phyloP scores from a whole-genome alignment of 73 alveolate species.

The Blepharisma japonicum region DNA sequence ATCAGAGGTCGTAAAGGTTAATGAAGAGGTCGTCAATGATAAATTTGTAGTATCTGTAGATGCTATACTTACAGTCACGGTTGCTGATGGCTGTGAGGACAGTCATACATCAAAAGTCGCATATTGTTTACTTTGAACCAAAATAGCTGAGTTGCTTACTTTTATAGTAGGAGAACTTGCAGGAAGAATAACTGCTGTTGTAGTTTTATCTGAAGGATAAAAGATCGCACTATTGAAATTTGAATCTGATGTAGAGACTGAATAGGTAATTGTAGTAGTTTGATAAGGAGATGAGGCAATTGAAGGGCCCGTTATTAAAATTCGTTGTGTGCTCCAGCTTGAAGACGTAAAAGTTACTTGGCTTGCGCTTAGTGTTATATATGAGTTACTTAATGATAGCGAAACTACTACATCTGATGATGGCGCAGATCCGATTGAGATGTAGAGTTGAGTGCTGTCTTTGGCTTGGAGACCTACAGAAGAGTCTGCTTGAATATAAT shows the following conservation, averaged over 20 bases:
- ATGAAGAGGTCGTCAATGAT: not conserved
- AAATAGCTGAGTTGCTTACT: not conserved
- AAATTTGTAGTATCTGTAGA: not conserved
- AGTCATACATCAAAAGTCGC: not conserved
- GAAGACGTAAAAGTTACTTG: not conserved
- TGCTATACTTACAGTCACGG: not conserved
- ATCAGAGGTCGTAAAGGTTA: not conserved
- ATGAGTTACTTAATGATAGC: not conserved
- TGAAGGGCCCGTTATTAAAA: not conserved
- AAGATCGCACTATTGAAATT: not conserved
- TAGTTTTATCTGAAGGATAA: not conserved
- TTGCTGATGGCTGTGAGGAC: not conserved
- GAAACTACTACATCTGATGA: constrained; percentile 15
- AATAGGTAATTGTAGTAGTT: not conserved
- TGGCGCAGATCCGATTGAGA: constrained; percentile 19
- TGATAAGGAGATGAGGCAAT: not conserved
- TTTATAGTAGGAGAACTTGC: not conserved
- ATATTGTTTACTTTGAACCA: not conserved
- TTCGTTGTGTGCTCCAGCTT: not conserved
- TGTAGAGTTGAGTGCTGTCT: not conserved
- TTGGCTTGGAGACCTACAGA: not conserved
- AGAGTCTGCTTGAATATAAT: not conserved
- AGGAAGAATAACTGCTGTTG: not conserved
- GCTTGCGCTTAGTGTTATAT: not conserved
- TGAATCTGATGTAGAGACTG: constrained; percentile 2